Percentiles rank a stretch among this genome's conserved stretches.
These are phyloP conservation scores for Verticillium klebahnii DNA, from an alignment of 2,329 filamentous ascomycete genomes.

Conservation along the genomic window DNA sequence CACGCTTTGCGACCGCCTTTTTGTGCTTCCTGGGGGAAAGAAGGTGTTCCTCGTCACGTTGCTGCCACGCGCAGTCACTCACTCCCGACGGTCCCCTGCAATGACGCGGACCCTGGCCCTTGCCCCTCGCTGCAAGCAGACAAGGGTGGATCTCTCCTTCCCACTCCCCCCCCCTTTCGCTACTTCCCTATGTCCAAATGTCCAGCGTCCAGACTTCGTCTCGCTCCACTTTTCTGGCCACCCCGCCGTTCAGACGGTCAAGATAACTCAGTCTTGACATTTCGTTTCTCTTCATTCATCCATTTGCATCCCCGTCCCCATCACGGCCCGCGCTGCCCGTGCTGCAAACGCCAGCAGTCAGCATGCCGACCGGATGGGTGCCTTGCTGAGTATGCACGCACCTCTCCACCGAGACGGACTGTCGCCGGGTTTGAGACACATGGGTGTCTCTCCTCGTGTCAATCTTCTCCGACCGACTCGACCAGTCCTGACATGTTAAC, in stretches of 20 bases:
- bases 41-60: conserved; percentile 11
- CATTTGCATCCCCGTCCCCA: background rate
- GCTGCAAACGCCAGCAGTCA: background rate
- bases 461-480: background rate
- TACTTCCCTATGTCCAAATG: background rate
- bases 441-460: background rate
- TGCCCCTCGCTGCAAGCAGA: background rate
- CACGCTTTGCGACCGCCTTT: conserved; percentile 10
- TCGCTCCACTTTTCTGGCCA: background rate
- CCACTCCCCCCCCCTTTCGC: background rate
- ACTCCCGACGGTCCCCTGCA: background rate
- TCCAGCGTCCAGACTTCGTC: background rate
- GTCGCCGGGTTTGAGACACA: background rate
- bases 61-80: conserved; percentile 9
- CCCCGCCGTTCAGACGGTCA: background rate
- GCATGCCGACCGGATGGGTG: background rate
- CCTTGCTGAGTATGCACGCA: background rate
- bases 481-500: background rate
- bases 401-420: background rate
- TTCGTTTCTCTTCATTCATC: background rate
- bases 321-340: background rate
- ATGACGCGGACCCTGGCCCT: background rate
- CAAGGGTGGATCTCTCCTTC: background rate
- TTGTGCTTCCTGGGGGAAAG: background rate
- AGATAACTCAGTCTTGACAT: background rate